These are phyloP conservation scores for Fusarium sp. DNA, from an alignment of 2,329 filamentous ascomycete species.

Conservation along the genomic window DNA sequence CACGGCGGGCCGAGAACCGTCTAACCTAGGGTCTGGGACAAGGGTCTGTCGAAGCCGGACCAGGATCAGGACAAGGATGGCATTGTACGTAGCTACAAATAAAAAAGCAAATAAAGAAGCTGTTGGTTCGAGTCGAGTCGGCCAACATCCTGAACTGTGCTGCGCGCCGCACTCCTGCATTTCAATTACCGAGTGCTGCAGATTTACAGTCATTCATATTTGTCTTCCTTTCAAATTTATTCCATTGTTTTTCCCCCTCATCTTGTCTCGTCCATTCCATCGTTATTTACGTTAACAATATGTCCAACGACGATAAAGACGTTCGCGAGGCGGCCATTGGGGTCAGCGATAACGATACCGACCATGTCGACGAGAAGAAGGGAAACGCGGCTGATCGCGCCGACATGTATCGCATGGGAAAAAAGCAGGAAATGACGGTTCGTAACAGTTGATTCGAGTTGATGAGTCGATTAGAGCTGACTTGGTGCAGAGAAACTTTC, in stretches of 20 bases:
- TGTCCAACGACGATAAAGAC: conserved; percentile 32
- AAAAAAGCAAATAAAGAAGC: not conserved
- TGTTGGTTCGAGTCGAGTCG: not conserved
- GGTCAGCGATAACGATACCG: not conserved
- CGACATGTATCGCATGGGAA: conserved; percentile 46
- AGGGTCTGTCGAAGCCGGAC: too few species aligned
- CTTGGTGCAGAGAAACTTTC: conserved; percentile 57
- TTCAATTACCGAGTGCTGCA: conserved; percentile 21
- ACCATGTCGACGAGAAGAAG: conserved; percentile 39
- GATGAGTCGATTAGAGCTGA: not conserved
- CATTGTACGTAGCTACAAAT: too few species aligned
- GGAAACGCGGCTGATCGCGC: conserved; percentile 41
- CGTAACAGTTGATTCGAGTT: not conserved
- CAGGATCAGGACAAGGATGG: not conserved
- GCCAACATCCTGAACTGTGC: not conserved
- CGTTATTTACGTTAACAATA: not conserved
- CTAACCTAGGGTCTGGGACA: not conserved
- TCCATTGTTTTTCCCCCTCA: not conserved
- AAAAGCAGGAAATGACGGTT: conserved; percentile 43
- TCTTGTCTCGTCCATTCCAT: not conserved
- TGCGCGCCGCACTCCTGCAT: conserved; percentile 29
- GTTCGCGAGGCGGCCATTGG: conserved; percentile 8
- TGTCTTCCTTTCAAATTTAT: conserved; percentile 1
- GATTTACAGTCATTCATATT: not conserved
- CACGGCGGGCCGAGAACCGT: not conserved